Evolutionary conservation across 2,329 filamentous ascomycete genomes (phyloP), one percentile per base, ranked within the genome.

Genomic region (Cladophialophora exuberans): DNA sequence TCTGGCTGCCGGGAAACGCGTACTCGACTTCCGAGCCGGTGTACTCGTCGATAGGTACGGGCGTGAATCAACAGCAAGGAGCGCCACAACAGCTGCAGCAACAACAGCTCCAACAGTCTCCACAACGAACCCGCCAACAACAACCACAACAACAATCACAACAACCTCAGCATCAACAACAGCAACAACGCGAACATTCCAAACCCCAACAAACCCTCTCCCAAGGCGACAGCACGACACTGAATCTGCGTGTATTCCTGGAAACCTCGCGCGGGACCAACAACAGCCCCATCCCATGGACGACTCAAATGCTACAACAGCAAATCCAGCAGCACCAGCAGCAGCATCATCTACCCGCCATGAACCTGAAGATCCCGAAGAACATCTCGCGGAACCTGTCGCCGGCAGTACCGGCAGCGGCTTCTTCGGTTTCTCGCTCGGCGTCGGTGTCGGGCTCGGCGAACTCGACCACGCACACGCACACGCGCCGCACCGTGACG

Each of bases 1-100:
- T 77, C 2, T 68, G 66, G 30, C 72, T 78, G 70, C 74, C 75
- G 4, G 75, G 75, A 4, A 73, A 72, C 25, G 71, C 71, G 20
- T 73, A 71, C 57, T 67, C 70, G 28, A 53, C 52, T 22, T 56
- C 39, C 13, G 60, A 62, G 33, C 35, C 35, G 13, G 13, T 17
- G 13, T 38, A 38, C 9, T 38, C 35, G 15, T 9, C 35, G 11
- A 17, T 17, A 17, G 13, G 35, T 2, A 38, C 9, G n/a, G 15
- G 35, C 4, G 35, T 3, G 35, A 3, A 4, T 13, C 35, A 38
- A 9, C 35, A 4, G 20, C 13, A 18, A 17, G 15, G 11, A 15
- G 11, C 4, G 4, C 35, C 15, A 17, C 35, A 38, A 17, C 35
- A 38, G 15, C 35, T 9, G 13, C 13, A 38, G 11, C 35, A 38